These are phyloP conservation scores for Dictyostelium discoideum DNA, from an alignment of 78 protist genomes.

Conservation along the genomic window DNA sequence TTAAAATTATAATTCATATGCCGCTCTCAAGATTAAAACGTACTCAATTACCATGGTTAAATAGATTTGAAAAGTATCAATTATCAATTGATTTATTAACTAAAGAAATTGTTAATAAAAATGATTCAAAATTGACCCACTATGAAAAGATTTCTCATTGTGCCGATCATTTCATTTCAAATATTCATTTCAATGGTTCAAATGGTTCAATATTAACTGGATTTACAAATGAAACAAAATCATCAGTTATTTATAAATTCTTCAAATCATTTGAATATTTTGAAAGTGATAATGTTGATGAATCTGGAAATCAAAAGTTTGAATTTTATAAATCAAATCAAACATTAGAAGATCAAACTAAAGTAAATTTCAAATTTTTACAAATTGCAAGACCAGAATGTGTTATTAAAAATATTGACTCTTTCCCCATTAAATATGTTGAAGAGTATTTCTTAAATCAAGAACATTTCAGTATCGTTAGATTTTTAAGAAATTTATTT, in stretches of 20 bases:
- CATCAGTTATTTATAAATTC: slow-evolving; percentile 1
- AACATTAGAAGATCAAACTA: neutral
- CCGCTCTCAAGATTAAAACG: neutral
- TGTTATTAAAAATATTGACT: neutral
- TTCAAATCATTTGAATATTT: neutral
- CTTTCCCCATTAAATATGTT: neutral
- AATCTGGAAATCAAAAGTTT: neutral
- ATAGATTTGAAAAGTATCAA: slow-evolving; percentile 35
- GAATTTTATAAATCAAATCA: neutral
- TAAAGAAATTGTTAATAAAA: neutral
- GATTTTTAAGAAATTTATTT: slow-evolving; percentile 29
- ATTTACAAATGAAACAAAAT: slow-evolving; percentile 22
- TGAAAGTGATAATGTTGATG: neutral
- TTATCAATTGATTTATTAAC: neutral
- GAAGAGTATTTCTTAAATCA: slow-evolving; percentile 38
- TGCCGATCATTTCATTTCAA: slow-evolving; percentile 12
- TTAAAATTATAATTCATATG: slow-evolving; percentile 12
- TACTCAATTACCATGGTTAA: slow-evolving; percentile 14
- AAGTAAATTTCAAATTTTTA: slow-evolving; percentile 25
- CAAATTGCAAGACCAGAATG: slow-evolving; percentile 59
- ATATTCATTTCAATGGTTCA: neutral
- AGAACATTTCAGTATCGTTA: slow-evolving; percentile 49
- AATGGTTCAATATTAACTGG: slow-evolving; percentile 22
- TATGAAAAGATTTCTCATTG: neutral
- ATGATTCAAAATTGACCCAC: too few relatives aligned